These are phyloP conservation scores for Scheffersomyces quercinus DNA, from an alignment of 1,139 yeast genomes.

Conservation along the genomic window DNA sequence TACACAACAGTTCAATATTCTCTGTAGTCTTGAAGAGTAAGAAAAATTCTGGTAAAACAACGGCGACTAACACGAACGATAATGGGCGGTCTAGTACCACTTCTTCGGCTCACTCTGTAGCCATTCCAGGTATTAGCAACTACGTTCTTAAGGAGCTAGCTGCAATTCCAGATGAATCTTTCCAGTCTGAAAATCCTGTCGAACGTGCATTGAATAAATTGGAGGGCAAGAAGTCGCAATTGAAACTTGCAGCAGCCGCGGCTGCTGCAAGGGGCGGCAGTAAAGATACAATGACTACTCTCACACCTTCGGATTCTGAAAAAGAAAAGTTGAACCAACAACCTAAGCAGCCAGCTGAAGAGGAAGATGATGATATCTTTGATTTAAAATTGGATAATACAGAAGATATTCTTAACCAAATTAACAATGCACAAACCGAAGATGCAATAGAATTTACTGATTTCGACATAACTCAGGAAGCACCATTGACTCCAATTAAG, in stretches of 20 bases:
- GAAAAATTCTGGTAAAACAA: conserved; percentile 18
- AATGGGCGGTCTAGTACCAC: conserved; percentile 11
- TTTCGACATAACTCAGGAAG: conserved; percentile 25
- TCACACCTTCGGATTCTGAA: background rate
- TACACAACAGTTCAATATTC: conserved; percentile 39
- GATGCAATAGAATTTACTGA: conserved; percentile 34
- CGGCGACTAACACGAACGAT: conserved; percentile 3
- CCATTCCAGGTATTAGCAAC: conserved; percentile 64
- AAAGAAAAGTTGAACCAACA: conserved; percentile 3
- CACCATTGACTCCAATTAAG: conserved; percentile 29
- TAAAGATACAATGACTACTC: background rate
- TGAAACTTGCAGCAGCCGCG: background rate
- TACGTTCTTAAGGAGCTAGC: conserved; percentile 70
- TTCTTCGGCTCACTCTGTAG: conserved; percentile 36
- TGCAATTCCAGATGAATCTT: conserved; percentile 75
- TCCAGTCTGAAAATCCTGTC: conserved; percentile 62
- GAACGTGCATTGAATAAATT: conserved; percentile 71
- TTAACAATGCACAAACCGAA: conserved; percentile 42
- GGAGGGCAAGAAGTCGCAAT: conserved; percentile 58
- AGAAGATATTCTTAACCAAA: conserved; percentile 41
- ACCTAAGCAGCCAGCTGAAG: background rate
- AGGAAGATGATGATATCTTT: background rate
- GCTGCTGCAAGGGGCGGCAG: background rate
- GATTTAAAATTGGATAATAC: conserved; percentile 18
- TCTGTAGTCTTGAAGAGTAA: conserved; percentile 31